A percentile compares a stretch with the other conserved stretches of the same genome.
These are phyloP conservation scores for Pisolithus microcarpus DNA, from an alignment of 768 basidiomycete species.

Conservation along the genomic window DNA sequence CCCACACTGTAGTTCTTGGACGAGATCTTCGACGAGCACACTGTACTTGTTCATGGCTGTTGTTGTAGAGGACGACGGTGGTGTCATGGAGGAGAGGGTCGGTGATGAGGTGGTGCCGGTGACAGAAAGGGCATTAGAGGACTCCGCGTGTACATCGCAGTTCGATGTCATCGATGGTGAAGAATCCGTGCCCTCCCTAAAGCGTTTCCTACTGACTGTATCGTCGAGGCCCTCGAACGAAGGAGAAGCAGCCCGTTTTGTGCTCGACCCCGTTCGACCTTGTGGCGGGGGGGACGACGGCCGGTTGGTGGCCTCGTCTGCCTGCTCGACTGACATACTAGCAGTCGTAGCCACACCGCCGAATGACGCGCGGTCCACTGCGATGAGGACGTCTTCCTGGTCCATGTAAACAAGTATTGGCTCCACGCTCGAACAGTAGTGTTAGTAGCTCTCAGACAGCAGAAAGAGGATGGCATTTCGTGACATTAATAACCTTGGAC, in stretches of 20 bases:
- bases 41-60: conserved; percentile 6
- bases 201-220: conserved; percentile 50
- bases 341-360: no score
- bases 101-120: not conserved
- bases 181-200: conserved; percentile 40
- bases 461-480: no score
- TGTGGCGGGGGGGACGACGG: not conserved
- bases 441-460: no score
- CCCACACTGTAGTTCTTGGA: conserved; percentile 75
- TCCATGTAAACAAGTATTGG: no score
- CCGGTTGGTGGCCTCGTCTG: conserved; percentile 8
- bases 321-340: not conserved
- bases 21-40: conserved; percentile 52
- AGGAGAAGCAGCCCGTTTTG: conserved; percentile 59
- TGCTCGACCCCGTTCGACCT: conserved; percentile 11
- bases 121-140: not conserved
- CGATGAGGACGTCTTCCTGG: no score
- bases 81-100: not conserved
- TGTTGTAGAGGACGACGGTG: not conserved
- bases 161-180: conserved; percentile 12
- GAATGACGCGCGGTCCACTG: no score
- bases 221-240: conserved; percentile 46
- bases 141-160: not conserved
- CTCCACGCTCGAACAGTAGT: no score
- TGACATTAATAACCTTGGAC: no score